A percentile compares a stretch with the other conserved stretches of the same genome.
phyloP scores from a whole-genome alignment of 495 filamentous ascomycete genomes.

The Aspergillus haitiensis region DNA sequence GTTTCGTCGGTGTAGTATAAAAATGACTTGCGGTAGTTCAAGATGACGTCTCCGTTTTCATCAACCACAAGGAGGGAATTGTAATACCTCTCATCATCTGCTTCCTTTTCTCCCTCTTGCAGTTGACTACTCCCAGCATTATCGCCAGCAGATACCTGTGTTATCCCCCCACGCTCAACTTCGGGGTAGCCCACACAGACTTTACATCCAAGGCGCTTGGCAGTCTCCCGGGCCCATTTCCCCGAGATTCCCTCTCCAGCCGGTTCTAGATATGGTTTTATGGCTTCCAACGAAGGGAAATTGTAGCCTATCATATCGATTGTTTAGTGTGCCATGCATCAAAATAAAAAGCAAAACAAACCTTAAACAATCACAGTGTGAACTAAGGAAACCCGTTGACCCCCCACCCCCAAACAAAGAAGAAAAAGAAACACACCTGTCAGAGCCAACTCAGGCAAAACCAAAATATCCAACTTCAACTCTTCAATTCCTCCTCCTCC shows the following conservation, averaged over 20 bases:
- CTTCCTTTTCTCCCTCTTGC: neutral
- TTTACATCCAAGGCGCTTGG: slow-evolving; percentile 68
- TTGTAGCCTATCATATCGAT: slow-evolving; percentile 70
- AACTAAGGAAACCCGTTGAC: neutral
- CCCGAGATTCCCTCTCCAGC: slow-evolving; percentile 70
- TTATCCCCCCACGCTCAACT: slow-evolving; percentile 30
- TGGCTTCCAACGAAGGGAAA: slow-evolving; percentile 74
- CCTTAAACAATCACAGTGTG: neutral
- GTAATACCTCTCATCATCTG: slow-evolving; percentile 54
- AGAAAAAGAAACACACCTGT: slow-evolving; percentile 58
- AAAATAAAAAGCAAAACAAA: slow-evolving; percentile 8
- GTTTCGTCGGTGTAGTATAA: slow-evolving; percentile 90
- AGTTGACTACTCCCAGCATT: neutral
- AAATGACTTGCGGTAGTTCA: slow-evolving; percentile 86
- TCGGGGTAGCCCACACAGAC: slow-evolving; percentile 95
- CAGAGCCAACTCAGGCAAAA: slow-evolving; percentile 88
- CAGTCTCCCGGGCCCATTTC: slow-evolving; percentile 75
- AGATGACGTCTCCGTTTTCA: slow-evolving; percentile 65
- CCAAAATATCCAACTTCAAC: slow-evolving; percentile 56
- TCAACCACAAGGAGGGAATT: slow-evolving; percentile 85
- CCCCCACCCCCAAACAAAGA: neutral
- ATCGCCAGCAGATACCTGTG: neutral
- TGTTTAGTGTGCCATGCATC: neutral
- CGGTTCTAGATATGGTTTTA: slow-evolving; percentile 79
- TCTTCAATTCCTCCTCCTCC: slow-evolving; percentile 22